phyloP scores from a whole-genome alignment of 306 rosid species.

The Morella rubra region DNA sequence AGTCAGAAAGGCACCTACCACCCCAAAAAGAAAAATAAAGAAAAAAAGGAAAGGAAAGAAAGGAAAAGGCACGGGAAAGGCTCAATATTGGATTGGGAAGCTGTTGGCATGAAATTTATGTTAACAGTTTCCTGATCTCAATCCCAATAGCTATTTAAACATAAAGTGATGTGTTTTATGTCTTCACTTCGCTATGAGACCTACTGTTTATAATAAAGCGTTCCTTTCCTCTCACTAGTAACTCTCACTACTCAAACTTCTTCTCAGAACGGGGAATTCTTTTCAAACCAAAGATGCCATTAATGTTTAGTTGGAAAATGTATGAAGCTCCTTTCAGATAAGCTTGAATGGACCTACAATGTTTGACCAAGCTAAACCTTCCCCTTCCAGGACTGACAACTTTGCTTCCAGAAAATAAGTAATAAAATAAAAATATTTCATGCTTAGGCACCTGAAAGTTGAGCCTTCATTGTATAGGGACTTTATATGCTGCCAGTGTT shows the following conservation, averaged over 20 bases:
- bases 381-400: not conserved
- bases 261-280: not conserved
- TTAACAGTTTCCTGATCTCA: not conserved
- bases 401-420: not conserved
- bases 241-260: not conserved
- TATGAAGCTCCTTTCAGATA: not conserved
- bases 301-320: not conserved
- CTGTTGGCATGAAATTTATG: not conserved
- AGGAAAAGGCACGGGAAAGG: no score
- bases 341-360: not conserved
- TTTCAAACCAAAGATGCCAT: not conserved
- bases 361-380: not conserved
- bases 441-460: slow-evolving; percentile 57
- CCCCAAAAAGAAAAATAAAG: not conserved
- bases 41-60: no score
- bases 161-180: not conserved
- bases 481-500: slow-evolving; percentile 73
- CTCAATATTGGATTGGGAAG: no score
- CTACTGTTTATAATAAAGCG: not conserved
- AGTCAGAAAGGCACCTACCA: not conserved
- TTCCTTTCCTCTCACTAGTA: not conserved
- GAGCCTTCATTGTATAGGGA: slow-evolving; percentile 68
- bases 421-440: not conserved
- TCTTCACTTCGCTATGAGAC: not conserved
- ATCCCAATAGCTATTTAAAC: no score